Evolutionary conservation across 2,329 filamentous ascomycete species (phyloP), one percentile per base, ranked within the genome.

Genomic region (Sphaerulina vaccinii): DNA sequence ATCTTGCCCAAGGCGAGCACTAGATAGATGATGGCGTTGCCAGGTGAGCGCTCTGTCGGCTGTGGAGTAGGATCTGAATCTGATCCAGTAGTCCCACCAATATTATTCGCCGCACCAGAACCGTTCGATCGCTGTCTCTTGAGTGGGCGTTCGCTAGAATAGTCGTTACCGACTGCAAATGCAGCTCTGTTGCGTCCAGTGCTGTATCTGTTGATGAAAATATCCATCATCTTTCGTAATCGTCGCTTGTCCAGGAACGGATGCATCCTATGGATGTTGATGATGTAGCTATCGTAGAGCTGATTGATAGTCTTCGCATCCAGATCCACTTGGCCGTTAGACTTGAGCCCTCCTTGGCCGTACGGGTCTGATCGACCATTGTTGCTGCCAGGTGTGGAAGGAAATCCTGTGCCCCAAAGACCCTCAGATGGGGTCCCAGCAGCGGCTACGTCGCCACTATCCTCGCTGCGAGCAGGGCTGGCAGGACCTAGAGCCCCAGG

Each of bases 1-100:
- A 97, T 87, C 64, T 90, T 90, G 15, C 93, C 93, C 5, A 99
- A 74, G 0, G 92, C 92, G 48, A 97, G 77, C 1, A 96, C 83
- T 3, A 92, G 77, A 2, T 96, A 78, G 1, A 96, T 82, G 33
- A 97, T 78, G 0, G 90, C 90, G 60, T 88, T 95, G 47, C 84
- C 80, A 13, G 93, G 83, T 6, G 86, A 89, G 46, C 85, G 77
- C 59, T 79, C 80, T 2, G 82, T 64, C 15, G 39, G 48, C 13
- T 40, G 15, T 35, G 58, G 59, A 47, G 48, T 48, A 10, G 43
- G 42, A 10, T 58, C 45, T 43, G 43, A 21, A 11, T 51, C 55
- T 5, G 53, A 44, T 19, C 46, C 52, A 13, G 40, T 41, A 15
- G 21, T 39, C 13, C 13, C 36, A 47, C 49, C 46, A 46, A 51